These are phyloP conservation scores for Uromyces viciae-fabae DNA, from an alignment of 1,284 basidiomycete species.

Conservation along the genomic window DNA sequence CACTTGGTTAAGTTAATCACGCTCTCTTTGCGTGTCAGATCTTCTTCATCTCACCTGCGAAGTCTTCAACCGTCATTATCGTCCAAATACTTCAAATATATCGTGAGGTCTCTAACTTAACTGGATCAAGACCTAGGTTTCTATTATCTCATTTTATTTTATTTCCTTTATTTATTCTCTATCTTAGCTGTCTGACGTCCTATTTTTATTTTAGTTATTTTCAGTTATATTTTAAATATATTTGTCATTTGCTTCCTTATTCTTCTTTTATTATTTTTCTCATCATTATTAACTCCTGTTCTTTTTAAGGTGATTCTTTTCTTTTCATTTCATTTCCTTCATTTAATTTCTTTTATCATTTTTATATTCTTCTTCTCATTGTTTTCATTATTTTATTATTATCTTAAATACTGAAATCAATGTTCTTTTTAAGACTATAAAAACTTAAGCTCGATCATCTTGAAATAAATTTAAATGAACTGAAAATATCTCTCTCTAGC, in stretches of 20 bases:
- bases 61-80: no score
- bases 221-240: neutral
- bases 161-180: neutral
- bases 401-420: neutral
- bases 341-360: neutral
- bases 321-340: neutral
- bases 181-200: neutral
- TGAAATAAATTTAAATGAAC: no score
- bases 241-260: neutral
- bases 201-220: neutral
- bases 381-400: neutral
- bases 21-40: no score
- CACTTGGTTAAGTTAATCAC: no score
- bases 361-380: neutral
- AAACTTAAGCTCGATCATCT: no score
- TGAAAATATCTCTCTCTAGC: no score
- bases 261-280: neutral
- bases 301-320: neutral
- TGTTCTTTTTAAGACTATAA: neutral
- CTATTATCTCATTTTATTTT: neutral
- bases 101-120: no score
- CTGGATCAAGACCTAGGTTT: no score
- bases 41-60: no score
- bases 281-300: neutral
- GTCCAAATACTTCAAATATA: no score